phyloP scores from a whole-genome alignment of 106 monocot genomes.

The Xerophyta viscosa region DNA sequence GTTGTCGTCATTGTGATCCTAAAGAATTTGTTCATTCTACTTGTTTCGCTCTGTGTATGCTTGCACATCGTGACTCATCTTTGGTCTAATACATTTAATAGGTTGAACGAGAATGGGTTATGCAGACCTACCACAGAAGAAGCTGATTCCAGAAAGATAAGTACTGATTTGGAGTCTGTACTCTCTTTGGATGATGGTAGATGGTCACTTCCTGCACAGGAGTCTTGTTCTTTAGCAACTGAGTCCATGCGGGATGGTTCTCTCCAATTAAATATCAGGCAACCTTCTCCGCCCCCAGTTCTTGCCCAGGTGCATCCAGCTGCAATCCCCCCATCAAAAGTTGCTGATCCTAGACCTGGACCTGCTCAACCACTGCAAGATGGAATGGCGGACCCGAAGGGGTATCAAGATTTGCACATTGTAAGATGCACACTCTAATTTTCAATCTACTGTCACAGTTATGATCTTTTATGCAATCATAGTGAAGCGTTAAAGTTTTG shows the following conservation, averaged over 20 bases:
- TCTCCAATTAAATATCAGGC: conserved; percentile 57
- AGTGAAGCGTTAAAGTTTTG: no score
- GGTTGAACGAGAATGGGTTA: conserved; percentile 28
- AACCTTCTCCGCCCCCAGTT: conserved; percentile 90
- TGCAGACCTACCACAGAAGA: conserved; percentile 15
- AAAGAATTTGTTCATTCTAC: background rate
- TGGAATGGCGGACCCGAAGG: conserved; percentile 29
- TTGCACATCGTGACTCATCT: background rate
- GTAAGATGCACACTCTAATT: conserved; percentile 31
- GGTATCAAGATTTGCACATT: conserved; percentile 79
- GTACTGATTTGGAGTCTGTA: conserved; percentile 68
- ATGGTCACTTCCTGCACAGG: conserved; percentile 44
- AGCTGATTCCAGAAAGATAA: conserved; percentile 11
- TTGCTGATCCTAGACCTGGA: conserved; percentile 98
- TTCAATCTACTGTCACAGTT: no score
- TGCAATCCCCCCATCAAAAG: conserved; percentile 67
- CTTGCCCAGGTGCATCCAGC: conserved; percentile 58
- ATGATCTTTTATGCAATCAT: no score
- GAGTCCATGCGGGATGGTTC: conserved; percentile 27
- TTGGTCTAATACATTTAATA: conserved; percentile 6
- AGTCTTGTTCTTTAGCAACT: conserved; percentile 15
- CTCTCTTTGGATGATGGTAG: conserved; percentile 91
- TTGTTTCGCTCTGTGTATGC: conserved; percentile 1
- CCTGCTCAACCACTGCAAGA: conserved; percentile 28
- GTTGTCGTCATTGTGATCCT: background rate